These are phyloP conservation scores for Alectoria sarmentosa DNA, from an alignment of 495 filamentous ascomycete species.

Conservation along the genomic window DNA sequence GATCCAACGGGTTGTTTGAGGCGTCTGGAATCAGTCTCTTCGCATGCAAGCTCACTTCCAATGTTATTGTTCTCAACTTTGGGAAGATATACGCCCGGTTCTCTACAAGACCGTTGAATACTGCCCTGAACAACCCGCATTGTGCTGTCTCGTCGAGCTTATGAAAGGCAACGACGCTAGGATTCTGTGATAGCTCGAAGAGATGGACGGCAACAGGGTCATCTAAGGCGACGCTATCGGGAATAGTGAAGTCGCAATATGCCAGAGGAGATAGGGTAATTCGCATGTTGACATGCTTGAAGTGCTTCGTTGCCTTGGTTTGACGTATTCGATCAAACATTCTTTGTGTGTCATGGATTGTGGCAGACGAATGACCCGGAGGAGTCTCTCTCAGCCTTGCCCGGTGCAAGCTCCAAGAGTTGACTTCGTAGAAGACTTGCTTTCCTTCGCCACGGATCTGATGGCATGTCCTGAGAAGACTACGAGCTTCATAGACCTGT, in stretches of 20 bases:
- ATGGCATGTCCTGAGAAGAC: not conserved
- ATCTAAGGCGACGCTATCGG: not conserved
- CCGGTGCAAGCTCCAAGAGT: conserved; percentile 10
- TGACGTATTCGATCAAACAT: not conserved
- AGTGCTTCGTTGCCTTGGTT: not conserved
- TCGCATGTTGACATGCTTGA: conserved; percentile 12
- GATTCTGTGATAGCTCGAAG: not conserved
- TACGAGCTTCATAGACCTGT: not conserved
- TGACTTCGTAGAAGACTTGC: not conserved
- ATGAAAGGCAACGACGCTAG: not conserved
- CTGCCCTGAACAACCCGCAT: conserved; percentile 2
- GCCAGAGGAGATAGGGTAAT: conserved; percentile 1
- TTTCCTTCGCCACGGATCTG: conserved; percentile 7
- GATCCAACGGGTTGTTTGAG: conserved; percentile 1
- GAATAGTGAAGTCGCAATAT: not conserved
- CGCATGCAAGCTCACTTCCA: conserved; percentile 8
- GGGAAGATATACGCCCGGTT: not conserved
- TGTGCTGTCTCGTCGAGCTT: not conserved
- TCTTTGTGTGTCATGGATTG: not conserved
- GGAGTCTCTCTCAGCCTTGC: conserved; percentile 9
- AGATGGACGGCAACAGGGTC: not conserved
- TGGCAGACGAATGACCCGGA: not conserved
- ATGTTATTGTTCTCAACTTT: not conserved
- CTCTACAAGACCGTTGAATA: not conserved
- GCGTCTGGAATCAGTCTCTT: not conserved